Evolutionary conservation across 139 green algal species (phyloP).

Genomic region (Chlamydomonas sp.): DNA sequence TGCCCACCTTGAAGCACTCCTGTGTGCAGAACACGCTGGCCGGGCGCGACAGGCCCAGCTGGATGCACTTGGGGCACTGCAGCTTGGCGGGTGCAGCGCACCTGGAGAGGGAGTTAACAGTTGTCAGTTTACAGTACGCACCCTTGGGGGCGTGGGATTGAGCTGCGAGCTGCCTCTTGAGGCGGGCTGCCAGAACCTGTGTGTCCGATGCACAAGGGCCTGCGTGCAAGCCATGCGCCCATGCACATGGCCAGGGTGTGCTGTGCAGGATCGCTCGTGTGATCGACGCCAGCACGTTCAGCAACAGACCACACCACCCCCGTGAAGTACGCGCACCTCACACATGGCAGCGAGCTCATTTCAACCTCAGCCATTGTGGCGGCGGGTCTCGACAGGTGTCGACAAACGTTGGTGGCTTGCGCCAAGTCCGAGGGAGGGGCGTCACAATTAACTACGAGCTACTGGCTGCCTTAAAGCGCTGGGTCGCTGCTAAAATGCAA

Average conservation of each 20-base stretch:
- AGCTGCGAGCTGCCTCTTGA: too few species aligned
- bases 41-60: slow-evolving; percentile 64
- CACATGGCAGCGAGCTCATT: background rate
- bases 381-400: too few species aligned
- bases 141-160: too few species aligned
- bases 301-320: background rate
- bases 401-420: too few species aligned
- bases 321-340: background rate
- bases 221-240: background rate
- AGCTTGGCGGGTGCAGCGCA: slow-evolving; percentile 74
- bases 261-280: background rate
- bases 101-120: too few species aligned
- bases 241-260: background rate
- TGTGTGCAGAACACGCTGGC: slow-evolving; percentile 82
- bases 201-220: background rate
- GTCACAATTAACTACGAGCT: too few species aligned
- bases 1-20: slow-evolving; percentile 88
- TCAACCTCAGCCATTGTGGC: too few species aligned
- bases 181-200: background rate
- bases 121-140: too few species aligned
- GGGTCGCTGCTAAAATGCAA: too few species aligned
- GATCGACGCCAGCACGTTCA: too few species aligned
- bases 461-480: too few species aligned
- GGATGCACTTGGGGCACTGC: slow-evolving; percentile 88
- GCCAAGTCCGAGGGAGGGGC: too few species aligned